Conservation (phyloP, 2,329 filamentous ascomycete species). For the Cadophora sp. region DNA sequence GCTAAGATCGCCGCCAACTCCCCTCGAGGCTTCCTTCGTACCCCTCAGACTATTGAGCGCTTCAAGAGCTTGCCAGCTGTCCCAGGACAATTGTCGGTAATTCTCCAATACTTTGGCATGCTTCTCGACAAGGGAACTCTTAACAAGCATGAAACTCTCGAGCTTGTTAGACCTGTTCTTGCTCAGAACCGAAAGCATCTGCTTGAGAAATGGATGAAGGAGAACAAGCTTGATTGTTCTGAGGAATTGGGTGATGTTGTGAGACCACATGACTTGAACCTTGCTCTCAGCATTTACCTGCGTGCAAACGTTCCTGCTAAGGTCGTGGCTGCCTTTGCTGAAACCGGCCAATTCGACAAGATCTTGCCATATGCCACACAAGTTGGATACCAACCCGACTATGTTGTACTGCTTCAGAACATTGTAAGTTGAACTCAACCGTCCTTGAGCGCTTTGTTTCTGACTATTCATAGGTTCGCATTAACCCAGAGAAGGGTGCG, state of each 20-base stretch:
- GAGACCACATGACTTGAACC: slow-evolving; percentile 83
- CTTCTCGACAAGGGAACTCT: slow-evolving; percentile 92
- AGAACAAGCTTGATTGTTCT: slow-evolving; percentile 94
- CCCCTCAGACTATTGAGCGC: slow-evolving; percentile 91
- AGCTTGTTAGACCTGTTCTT: slow-evolving; percentile 90
- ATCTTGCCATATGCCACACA: slow-evolving; percentile 91
- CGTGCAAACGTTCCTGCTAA: slow-evolving; percentile 92
- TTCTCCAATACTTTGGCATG: slow-evolving; percentile 97
- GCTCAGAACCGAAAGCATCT: slow-evolving; percentile 94
- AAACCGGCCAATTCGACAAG: slow-evolving; percentile 96
- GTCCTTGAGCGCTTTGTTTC: not conserved
- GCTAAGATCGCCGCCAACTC: slow-evolving; percentile 98
- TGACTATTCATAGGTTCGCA: slow-evolving; percentile 61
- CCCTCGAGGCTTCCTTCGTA: slow-evolving; percentile 92
- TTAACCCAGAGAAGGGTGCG: slow-evolving; percentile 90
- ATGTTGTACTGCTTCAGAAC: slow-evolving; percentile 88
- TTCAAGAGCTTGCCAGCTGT: slow-evolving; percentile 88
- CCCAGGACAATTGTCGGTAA: slow-evolving; percentile 88
- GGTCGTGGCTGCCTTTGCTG: slow-evolving; percentile 92
- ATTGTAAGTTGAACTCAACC: slow-evolving; percentile 53
- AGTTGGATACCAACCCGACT: slow-evolving; percentile 92
- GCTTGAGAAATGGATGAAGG: slow-evolving; percentile 96
- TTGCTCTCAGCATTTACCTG: slow-evolving; percentile 89
- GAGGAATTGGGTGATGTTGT: slow-evolving; percentile 97
- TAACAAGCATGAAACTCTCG: slow-evolving; percentile 92